Evolutionary conservation across 129 eudicot genomes (phyloP), one percentile per base, ranked within the genome.

Genomic region (Ambrosia trifida): DNA sequence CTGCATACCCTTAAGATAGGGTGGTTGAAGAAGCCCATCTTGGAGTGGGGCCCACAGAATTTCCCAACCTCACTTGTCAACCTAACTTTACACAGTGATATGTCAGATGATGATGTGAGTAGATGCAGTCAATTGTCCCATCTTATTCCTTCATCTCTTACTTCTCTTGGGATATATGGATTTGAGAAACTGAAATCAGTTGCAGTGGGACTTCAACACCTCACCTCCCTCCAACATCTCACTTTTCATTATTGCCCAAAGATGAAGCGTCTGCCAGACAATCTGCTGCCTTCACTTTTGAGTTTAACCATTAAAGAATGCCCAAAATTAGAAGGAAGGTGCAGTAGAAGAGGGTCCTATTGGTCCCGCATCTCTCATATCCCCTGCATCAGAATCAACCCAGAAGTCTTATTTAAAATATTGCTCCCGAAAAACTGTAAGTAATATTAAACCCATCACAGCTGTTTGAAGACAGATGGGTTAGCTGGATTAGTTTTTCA

Each of bases 141-240:
- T 59, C 51, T 69, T 20, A 44, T 76, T 46, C 75, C 69, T 46
- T 19, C 68, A 47, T 59, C 76, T 69, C 71, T 77, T 45, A 59
- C 19, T 46, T 0, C 0, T 36, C 57, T 70, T 12, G 0, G 1
- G 10, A 49, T 77, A 30, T 0, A 4, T 1, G 40, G 1, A 0
- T 53, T 51, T 14, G 0, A 33, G 51, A n/a, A 77, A n/a, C 8
- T 77, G 51, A 31, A 62, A 40, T 31, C 46, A 7, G 35, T 24
- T 24, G 0, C 28, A 24, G 28, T 24, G 28, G 28, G 28, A 24
- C 28, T 24, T 1, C 28, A 24, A 60, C 61, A 68, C 63, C 70
- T 76, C 53, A 76, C 69, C 63, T 76, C 80, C 73, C 69, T 76
- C 65, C 16, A 58, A 44, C 2, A 0, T 57, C 75, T 76, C 14